Evolutionary conservation across 2,329 filamentous ascomycete species (phyloP).

Genomic region (Ilyonectria destructans): DNA sequence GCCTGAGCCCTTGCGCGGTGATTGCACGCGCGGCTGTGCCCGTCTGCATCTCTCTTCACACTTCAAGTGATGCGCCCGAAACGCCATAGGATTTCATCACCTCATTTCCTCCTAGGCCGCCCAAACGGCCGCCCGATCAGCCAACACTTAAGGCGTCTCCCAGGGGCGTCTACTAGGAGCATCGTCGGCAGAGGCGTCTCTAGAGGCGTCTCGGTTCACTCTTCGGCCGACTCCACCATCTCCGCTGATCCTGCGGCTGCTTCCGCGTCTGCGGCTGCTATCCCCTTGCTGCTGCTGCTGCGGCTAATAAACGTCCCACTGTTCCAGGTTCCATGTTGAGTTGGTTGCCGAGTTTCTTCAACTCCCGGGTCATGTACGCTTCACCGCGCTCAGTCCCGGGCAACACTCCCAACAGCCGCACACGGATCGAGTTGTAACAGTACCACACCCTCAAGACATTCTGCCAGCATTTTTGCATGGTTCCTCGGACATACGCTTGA

Average conservation of each 20-base stretch:
- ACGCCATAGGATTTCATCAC: conserved; percentile 36
- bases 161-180: conserved; percentile 30
- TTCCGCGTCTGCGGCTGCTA: neutral
- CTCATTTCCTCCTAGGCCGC: conserved; percentile 18
- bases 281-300: conserved; percentile 37
- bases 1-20: conserved; percentile 37
- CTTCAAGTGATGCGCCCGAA: conserved; percentile 40
- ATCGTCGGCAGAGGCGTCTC: conserved; percentile 19
- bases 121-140: conserved; percentile 31
- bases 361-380: conserved; percentile 35
- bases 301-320: conserved; percentile 24
- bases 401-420: conserved; percentile 21
- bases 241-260: conserved; percentile 30
- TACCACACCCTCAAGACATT: conserved; percentile 16
- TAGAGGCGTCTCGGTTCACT: conserved; percentile 1
- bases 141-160: conserved; percentile 35
- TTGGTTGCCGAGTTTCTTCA: conserved; percentile 34
- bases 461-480: conserved; percentile 2
- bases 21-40: conserved; percentile 48
- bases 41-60: conserved; percentile 40
- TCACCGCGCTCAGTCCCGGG: conserved; percentile 29
- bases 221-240: conserved; percentile 37
- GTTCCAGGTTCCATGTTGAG: conserved; percentile 5
- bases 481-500: neutral
- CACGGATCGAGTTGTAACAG: conserved; percentile 13